Percentiles rank a stretch among this genome's conserved stretches.
Conservation (phyloP, 192 early-diverging fungal genomes). For the Coemansia sp. region DNA sequence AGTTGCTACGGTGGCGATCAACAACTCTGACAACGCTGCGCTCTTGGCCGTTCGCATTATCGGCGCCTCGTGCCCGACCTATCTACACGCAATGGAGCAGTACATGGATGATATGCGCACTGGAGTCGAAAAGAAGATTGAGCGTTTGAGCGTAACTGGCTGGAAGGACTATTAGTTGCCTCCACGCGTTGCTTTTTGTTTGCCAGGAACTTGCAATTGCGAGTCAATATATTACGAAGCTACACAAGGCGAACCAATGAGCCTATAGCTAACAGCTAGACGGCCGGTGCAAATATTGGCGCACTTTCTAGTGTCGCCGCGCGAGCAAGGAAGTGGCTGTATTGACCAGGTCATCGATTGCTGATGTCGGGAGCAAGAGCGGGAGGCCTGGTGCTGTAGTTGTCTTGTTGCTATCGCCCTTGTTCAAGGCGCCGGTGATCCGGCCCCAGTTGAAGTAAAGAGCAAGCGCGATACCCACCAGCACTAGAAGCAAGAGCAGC, state of each 20-base stretch:
- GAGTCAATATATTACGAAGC: not conserved
- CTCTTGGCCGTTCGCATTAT: slow-evolving; percentile 91
- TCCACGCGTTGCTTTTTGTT: not conserved
- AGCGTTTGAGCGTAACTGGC: slow-evolving; percentile 71
- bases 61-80: slow-evolving; percentile 73
- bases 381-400: not conserved
- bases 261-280: too few species aligned
- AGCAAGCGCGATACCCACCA: slow-evolving; percentile 42
- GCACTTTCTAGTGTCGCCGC: not conserved
- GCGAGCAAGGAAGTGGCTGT: not conserved
- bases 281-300: not conserved
- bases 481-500: slow-evolving; percentile 23
- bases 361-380: not conserved
- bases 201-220: not conserved
- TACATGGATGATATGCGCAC: slow-evolving; percentile 82
- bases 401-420: not conserved
- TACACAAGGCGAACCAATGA: not conserved
- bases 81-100: slow-evolving; percentile 71
- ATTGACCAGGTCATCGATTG: not conserved
- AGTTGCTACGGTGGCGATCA: slow-evolving; percentile 98
- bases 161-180: slow-evolving; percentile 71
- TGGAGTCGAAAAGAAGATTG: slow-evolving; percentile 87
- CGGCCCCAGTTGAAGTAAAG: slow-evolving; percentile 55
- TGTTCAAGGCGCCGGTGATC: slow-evolving; percentile 25
- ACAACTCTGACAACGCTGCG: slow-evolving; percentile 96